phyloP scores from a whole-genome alignment of 2,329 filamentous ascomycete genomes.

The Sordariomycetes sp. region DNA sequence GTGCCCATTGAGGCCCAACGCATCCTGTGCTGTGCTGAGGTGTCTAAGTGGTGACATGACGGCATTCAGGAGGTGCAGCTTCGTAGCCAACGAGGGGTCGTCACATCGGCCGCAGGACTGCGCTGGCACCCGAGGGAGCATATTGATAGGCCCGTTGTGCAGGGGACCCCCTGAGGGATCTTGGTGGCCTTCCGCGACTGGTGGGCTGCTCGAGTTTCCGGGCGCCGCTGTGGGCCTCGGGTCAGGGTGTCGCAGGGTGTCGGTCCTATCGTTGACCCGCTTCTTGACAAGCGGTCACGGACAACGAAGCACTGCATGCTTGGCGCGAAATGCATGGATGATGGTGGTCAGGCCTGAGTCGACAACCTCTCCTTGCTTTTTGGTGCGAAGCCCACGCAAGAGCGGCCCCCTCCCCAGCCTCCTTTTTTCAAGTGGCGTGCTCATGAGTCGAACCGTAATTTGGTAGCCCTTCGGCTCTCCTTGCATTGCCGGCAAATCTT shows the following conservation, averaged over 20 bases:
- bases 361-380: too few relatives aligned
- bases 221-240: constrained; percentile 25
- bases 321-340: constrained; percentile 17
- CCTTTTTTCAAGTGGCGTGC: too few relatives aligned
- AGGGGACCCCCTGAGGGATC: constrained; percentile 19
- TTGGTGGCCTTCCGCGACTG: constrained; percentile 21
- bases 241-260: constrained; percentile 17
- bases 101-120: constrained; percentile 38
- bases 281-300: constrained; percentile 22
- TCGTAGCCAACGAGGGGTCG: constrained; percentile 16
- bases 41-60: not conserved
- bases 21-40: not conserved
- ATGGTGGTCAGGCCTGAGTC: too few relatives aligned
- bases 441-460: too few relatives aligned
- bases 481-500: too few relatives aligned
- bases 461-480: too few relatives aligned
- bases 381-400: too few relatives aligned
- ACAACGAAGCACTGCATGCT: constrained; percentile 33
- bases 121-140: constrained; percentile 33
- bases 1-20: constrained; percentile 19
- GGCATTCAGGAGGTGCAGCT: not conserved
- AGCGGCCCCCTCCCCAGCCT: too few relatives aligned
- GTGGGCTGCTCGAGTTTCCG: constrained; percentile 28
- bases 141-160: constrained; percentile 27
- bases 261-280: constrained; percentile 33